Base-by-base conservation (phyloP, 106 monocot species). In the Dendrobium officinale region DNA sequence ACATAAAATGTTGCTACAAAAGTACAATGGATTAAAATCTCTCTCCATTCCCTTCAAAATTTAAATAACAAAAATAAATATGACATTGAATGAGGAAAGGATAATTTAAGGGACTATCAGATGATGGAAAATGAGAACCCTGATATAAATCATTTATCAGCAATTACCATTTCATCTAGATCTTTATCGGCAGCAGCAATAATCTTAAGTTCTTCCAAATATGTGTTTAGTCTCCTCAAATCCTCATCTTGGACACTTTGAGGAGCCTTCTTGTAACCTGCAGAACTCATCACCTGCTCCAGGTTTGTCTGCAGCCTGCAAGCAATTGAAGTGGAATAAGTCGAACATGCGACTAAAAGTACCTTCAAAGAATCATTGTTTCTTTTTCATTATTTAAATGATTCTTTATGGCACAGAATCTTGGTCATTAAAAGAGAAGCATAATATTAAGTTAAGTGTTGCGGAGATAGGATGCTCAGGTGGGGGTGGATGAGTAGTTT, bases 211-310 rank as follows among this genome's bases (percentile, higher is more conserved):
- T 96, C 93, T 68, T 90, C 90, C 77, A 92, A 27, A 17, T 82
- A 86, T 27, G 87, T 78, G 73, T 68, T 81, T n/a, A 96, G 83
- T 73, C 86, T 94, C 55, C 83, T 85, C 13, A 80, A 79, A 72
- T 96, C 86, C 13, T 90, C 90, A 59, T 92, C 92, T 81, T 90
- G 96, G 18, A 89, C 72, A 2, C 73, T 79, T 79, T 66, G 82
- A 1, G 92, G 90, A 29, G 94, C 96, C 74, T 92, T 94, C 80
- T 83, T 86, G 83, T 96, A 96, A 29, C 93, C 90, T 6, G 84
- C 66, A 11, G 86, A 84, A 70, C 54, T 81, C 37, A 88, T 86
- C 80, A 85, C 89, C 56, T 89, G 85, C 6, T 78, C 45, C 75
- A 96, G 59, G 33, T 43, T 74, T 22, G 59, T 42, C 16, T 87